phyloP scores from a whole-genome alignment of 208 protist genomes.

The Wallacemonas rigidus region DNA sequence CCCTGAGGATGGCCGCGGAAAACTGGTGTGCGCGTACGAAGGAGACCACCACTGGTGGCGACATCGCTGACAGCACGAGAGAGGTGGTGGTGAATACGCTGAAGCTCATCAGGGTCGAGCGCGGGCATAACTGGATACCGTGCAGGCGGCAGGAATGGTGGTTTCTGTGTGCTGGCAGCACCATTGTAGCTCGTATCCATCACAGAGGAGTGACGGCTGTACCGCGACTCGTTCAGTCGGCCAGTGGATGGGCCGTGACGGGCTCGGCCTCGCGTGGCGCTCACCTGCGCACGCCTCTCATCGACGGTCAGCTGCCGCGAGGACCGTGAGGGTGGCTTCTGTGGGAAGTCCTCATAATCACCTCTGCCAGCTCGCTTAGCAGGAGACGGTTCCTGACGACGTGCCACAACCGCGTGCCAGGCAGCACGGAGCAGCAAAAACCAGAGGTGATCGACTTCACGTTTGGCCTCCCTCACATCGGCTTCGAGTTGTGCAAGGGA shows the following conservation, averaged over 20 bases:
- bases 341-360: not conserved
- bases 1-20: not conserved
- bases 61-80: slow-evolving; percentile 27
- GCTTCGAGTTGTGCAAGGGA: slow-evolving; percentile 29
- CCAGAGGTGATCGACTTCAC: slow-evolving; percentile 41
- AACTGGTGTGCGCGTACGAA: not conserved
- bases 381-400: not conserved
- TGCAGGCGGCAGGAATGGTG: slow-evolving; percentile 30
- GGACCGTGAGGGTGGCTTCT: not conserved
- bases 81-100: slow-evolving; percentile 35
- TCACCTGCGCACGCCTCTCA: slow-evolving; percentile 15
- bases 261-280: not conserved
- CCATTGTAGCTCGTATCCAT: slow-evolving; percentile 1
- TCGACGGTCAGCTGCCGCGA: not conserved
- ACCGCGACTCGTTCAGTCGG: not conserved
- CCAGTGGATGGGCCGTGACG: not conserved
- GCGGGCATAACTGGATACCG: slow-evolving; percentile 32
- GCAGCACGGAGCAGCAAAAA: slow-evolving; percentile 59
- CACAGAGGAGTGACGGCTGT: not conserved
- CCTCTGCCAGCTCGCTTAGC: not conserved
- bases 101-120: slow-evolving; percentile 17
- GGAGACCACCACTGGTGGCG: not conserved
- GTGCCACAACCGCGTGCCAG: slow-evolving; percentile 53
- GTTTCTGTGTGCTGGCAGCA: not conserved
- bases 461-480: slow-evolving; percentile 38